A percentile compares a stretch with the other conserved stretches of the same genome.
phyloP scores from a whole-genome alignment of 495 filamentous ascomycete genomes.

The Penicillium subrubescens region DNA sequence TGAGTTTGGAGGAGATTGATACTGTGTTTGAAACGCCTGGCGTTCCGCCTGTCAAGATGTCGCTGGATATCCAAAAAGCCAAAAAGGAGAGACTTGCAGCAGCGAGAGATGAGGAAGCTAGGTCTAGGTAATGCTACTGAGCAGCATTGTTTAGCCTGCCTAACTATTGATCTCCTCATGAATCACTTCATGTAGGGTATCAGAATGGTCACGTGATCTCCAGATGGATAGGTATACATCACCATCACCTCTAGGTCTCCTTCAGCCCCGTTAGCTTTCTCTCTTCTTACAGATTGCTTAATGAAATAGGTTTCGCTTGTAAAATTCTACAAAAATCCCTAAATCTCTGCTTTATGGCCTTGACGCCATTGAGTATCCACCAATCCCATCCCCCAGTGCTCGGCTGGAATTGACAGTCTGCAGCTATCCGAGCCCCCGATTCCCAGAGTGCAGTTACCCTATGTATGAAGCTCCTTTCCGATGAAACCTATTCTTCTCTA shows the following conservation, averaged over 20 bases:
- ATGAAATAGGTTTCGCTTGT: neutral
- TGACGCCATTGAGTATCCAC: neutral
- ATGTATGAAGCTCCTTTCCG: neutral
- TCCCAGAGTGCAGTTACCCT: neutral
- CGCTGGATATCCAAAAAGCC: constrained; percentile 44
- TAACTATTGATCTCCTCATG: neutral
- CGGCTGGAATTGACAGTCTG: constrained; percentile 3
- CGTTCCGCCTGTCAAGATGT: constrained; percentile 48
- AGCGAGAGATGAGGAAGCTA: constrained; percentile 23
- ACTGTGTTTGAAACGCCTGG: constrained; percentile 48
- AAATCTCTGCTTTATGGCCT: neutral
- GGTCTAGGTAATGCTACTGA: neutral
- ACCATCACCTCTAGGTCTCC: neutral
- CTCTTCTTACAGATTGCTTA: neutral
- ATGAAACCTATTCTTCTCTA: neutral
- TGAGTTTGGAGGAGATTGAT: constrained; percentile 48
- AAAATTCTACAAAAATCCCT: neutral
- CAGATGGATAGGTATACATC: neutral
- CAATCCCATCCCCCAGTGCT: neutral
- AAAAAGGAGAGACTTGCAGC: constrained; percentile 35
- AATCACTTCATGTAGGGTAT: neutral
- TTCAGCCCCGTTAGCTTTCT: neutral
- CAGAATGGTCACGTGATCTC: neutral
- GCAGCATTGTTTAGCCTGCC: neutral
- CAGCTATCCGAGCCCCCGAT: constrained; percentile 7